Percentiles rank a stretch among this genome's conserved stretches.
Conservation (phyloP, 768 basidiomycete species). For the Saitozyma sp. region DNA sequence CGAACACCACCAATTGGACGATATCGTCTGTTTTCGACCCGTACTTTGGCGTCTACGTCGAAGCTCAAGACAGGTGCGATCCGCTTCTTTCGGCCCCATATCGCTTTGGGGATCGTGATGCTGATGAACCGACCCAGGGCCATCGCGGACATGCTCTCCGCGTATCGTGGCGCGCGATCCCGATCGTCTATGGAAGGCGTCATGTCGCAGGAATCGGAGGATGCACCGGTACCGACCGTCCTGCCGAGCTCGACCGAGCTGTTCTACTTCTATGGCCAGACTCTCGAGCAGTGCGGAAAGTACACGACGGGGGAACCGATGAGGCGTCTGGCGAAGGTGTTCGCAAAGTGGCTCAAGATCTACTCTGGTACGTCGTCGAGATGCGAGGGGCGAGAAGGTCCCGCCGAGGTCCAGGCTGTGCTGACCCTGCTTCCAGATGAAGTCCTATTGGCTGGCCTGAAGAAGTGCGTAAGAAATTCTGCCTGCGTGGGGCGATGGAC, state of each 20-base stretch:
- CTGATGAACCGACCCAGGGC: slow-evolving; percentile 61
- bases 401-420: no score
- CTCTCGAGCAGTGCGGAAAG: slow-evolving; percentile 88
- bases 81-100: not conserved
- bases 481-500: not conserved
- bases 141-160: slow-evolving; percentile 83
- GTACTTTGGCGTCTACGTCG: slow-evolving; percentile 88
- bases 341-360: slow-evolving; percentile 89
- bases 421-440: slow-evolving; percentile 62
- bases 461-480: slow-evolving; percentile 59
- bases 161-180: slow-evolving; percentile 66
- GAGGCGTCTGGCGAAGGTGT: slow-evolving; percentile 74
- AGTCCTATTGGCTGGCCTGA: slow-evolving; percentile 71
- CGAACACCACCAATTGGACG: slow-evolving; percentile 54
- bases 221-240: slow-evolving; percentile 61
- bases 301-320: slow-evolving; percentile 80
- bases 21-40: slow-evolving; percentile 90
- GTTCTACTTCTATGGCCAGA: slow-evolving; percentile 96
- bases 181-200: slow-evolving; percentile 67
- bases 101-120: not conserved
- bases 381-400: not conserved
- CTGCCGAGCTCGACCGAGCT: slow-evolving; percentile 92
- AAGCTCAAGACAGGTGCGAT: slow-evolving; percentile 88
- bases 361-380: slow-evolving; percentile 68
- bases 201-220: slow-evolving; percentile 54